Evolutionary conservation across 1,284 basidiomycete species (phyloP).

Genomic region (Marasmius fiardii): DNA sequence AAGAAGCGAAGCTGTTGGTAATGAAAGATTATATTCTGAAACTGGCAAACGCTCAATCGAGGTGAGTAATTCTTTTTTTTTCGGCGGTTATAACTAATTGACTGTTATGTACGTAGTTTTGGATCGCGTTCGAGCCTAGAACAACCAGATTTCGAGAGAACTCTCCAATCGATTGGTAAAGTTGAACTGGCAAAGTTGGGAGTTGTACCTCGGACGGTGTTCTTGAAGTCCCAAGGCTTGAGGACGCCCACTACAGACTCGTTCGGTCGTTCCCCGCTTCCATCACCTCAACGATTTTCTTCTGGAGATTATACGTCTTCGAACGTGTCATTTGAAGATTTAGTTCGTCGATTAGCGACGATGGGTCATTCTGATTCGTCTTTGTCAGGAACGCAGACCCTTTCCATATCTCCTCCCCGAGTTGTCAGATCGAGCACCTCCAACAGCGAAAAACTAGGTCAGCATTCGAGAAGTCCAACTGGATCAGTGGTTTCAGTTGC

Average conservation of each 20-base stretch:
- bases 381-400: conserved; percentile 39
- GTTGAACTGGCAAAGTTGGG: conserved; percentile 80
- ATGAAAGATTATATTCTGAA: conserved; percentile 89
- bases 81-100: neutral
- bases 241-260: conserved; percentile 34
- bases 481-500: conserved; percentile 70
- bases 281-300: conserved; percentile 43
- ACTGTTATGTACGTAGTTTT: conserved; percentile 48
- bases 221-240: conserved; percentile 65
- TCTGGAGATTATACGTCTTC: conserved; percentile 38
- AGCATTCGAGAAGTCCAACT: conserved; percentile 68
- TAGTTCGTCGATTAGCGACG: conserved; percentile 64
- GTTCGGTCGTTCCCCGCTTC: conserved; percentile 31
- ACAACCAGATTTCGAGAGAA: conserved; percentile 57
- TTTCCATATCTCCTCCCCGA: neutral
- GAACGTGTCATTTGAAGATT: conserved; percentile 66
- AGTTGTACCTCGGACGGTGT: conserved; percentile 94
- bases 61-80: conserved; percentile 27
- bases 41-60: conserved; percentile 64
- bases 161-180: conserved; percentile 62
- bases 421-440: conserved; percentile 10
- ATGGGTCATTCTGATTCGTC: conserved; percentile 70
- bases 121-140: conserved; percentile 59
- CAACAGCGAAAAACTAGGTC: conserved; percentile 33
- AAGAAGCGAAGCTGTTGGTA: conserved; percentile 80